Conservation (phyloP, 129 eudicot species). For the Glebionis coronaria region DNA sequence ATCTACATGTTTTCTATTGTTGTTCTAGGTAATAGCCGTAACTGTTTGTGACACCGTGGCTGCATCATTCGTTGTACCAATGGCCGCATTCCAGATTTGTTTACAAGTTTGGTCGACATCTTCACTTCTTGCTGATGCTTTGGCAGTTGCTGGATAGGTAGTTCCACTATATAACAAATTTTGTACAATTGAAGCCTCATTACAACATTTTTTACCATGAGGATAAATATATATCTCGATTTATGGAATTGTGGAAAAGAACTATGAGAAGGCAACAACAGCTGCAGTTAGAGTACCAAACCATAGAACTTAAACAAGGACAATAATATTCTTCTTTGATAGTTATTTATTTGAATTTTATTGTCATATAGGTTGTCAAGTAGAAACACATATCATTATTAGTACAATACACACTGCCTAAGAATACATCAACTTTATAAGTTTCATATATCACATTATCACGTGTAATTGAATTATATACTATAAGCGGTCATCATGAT, state of each 20-base stretch:
- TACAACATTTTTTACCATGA: not conserved
- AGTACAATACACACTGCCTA: no score
- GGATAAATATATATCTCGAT: no score
- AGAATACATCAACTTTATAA: no score
- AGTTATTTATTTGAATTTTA: no score
- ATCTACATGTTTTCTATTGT: conserved; percentile 45
- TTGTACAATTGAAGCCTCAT: not conserved
- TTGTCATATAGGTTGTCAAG: no score
- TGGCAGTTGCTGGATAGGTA: conserved; percentile 96
- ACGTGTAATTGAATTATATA: no score
- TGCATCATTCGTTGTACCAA: conserved; percentile 69
- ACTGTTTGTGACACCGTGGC: conserved; percentile 79
- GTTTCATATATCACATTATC: no score
- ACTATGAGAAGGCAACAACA: conserved; percentile 75
- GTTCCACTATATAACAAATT: not conserved
- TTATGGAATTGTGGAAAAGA: conserved; percentile 37
- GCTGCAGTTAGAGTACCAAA: conserved; percentile 35
- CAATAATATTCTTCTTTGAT: no score
- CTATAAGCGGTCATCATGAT: no score
- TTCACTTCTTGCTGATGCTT: conserved; percentile 88
- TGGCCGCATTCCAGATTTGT: conserved; percentile 91
- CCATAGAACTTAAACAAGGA: no score
- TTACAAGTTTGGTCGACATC: conserved; percentile 85
- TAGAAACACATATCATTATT: no score
- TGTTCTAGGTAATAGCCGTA: conserved; percentile 76